A percentile compares a stretch with the other conserved stretches of the same genome.
These are phyloP conservation scores for Funneliformis geosporum DNA, from an alignment of 192 early-diverging fungal genomes.

Conservation along the genomic window DNA sequence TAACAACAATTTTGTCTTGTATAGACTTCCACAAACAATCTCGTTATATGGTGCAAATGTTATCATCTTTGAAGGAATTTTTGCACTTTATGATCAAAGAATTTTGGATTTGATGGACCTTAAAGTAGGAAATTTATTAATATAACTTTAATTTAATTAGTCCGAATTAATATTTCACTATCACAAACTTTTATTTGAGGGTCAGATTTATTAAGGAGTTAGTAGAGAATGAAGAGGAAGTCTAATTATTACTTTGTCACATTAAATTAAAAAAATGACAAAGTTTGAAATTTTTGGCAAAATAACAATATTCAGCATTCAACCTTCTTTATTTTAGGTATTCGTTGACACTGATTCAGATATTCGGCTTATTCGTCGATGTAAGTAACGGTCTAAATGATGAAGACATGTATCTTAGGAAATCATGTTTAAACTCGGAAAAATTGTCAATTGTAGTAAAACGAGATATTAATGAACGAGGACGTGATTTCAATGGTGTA, in stretches of 20 bases:
- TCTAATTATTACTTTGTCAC: no score
- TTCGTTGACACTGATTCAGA: constrained; percentile 97
- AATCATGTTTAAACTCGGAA: neutral
- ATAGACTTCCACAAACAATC: constrained; percentile 55
- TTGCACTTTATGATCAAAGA: constrained; percentile 86
- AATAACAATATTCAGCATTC: neutral
- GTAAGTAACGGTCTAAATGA: constrained; percentile 42
- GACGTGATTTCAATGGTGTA: constrained; percentile 83
- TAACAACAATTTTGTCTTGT: neutral
- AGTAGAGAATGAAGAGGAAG: no score
- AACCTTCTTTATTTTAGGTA: constrained; percentile 49
- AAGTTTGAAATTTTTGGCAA: no score
- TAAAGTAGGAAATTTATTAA: constrained; percentile 50
- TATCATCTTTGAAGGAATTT: constrained; percentile 97
- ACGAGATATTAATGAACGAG: constrained; percentile 89
- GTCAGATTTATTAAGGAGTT: no score
- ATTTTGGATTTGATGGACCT: constrained; percentile 84
- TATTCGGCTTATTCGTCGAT: constrained; percentile 83
- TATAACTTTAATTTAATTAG: no score
- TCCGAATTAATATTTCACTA: no score
- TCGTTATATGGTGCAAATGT: constrained; percentile 92
- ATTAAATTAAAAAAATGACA: no score
- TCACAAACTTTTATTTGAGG: no score
- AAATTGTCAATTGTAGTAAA: constrained; percentile 57
- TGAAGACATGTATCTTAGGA: neutral